phyloP scores from a whole-genome alignment of 2,329 filamentous ascomycete species.

The Fusarium circinatum region DNA sequence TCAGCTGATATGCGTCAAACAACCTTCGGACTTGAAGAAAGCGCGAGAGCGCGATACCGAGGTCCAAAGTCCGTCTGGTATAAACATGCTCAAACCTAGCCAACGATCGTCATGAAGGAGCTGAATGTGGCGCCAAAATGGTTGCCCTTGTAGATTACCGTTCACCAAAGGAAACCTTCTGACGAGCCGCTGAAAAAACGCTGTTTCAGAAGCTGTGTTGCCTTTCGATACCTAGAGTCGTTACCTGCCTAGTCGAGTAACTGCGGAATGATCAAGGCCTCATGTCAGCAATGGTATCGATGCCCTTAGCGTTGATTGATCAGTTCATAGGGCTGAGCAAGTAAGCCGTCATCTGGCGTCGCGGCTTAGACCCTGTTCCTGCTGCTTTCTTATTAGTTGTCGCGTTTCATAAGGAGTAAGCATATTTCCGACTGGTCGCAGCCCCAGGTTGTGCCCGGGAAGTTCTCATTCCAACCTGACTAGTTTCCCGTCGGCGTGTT shows the following conservation, averaged over 20 bases:
- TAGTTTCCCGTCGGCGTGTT: background rate
- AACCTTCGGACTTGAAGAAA: constrained; percentile 20
- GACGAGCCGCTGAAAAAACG: background rate
- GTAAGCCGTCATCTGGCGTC: background rate
- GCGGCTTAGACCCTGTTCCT: background rate
- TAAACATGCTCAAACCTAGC: background rate
- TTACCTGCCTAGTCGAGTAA: background rate
- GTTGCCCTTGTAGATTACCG: background rate
- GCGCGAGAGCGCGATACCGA: constrained; percentile 7
- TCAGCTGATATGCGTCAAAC: constrained; percentile 16
- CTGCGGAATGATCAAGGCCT: background rate
- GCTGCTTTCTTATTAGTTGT: background rate
- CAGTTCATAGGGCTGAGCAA: constrained; percentile 18
- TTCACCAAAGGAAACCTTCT: background rate
- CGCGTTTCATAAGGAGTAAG: background rate
- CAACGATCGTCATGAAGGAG: background rate
- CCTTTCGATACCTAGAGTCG: background rate
- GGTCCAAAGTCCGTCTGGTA: background rate
- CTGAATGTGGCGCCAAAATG: background rate
- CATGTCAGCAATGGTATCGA: constrained; percentile 1
- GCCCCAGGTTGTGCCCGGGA: background rate
- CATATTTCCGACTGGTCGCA: background rate
- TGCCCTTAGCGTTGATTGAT: background rate
- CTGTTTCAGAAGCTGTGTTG: background rate
- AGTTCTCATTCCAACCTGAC: background rate